Base-by-base conservation (phyloP, 306 rosid genomes). In the Lathyrus tuberosus region DNA sequence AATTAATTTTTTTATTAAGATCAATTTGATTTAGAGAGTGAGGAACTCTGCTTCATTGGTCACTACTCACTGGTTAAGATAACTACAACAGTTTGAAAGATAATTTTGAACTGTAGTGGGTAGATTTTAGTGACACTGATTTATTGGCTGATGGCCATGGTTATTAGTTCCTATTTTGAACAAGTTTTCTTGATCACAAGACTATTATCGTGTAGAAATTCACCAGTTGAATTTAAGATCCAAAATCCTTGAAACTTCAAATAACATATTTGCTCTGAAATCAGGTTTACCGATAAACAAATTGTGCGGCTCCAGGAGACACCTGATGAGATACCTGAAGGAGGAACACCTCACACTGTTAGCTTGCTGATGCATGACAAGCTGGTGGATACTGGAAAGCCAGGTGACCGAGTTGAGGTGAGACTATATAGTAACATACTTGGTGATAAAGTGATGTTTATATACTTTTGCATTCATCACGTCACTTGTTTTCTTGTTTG, bases 391-490 rank as follows among this genome's bases (percentile, higher is more conserved):
- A 53, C 85, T 66, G 97, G 89, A 76, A 94, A 91, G 85, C 99
- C 97, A 11, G 99, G 99, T 70, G 99, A 91, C 79, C 84, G 97
- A 84, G 81, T 94, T 83, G 97, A 94, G 97, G 99, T 91, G 75
- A 81, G 82, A 57, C 76, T 63, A 56, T 31, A 28, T 58, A 28
- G 10, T 52, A 73, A 4, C 26, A 53, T 70, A 15, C 64, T 49
- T 52, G 38, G 52, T 54, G 65, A 18, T 44, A 51, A 38, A 18
- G 42, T 49, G 63, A 54, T 80, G 57, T 57, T 40, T 13, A 18
- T 46, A 7, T 52, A 30, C 33, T 56, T 74, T 69, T 47, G 70
- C 66, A 72, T 40, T 72, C 54, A 48, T 46, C 60, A 49, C 41
- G 40, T 66, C 35, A 30, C 17, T 20, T 20, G 70, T 69, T 65